These are phyloP conservation scores for Trichoderma gamsii DNA, from an alignment of 495 filamentous ascomycete genomes.

Conservation along the genomic window DNA sequence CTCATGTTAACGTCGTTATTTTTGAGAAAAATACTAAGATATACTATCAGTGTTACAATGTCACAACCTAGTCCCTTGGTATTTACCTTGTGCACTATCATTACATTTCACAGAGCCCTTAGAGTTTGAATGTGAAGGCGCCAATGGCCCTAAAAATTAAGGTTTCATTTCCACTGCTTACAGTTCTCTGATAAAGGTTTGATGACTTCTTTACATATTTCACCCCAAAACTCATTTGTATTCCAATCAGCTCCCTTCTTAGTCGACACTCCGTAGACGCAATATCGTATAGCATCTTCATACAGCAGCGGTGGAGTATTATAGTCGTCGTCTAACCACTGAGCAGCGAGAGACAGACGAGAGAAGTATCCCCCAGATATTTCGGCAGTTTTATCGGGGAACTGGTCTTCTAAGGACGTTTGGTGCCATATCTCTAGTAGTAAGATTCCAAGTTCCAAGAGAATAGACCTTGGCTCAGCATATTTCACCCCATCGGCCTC, in stretches of 20 bases:
- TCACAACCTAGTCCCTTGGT: too few relatives aligned
- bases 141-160: not conserved
- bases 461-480: slow-evolving; percentile 17
- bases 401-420: slow-evolving; percentile 19
- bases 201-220: slow-evolving; percentile 2
- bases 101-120: not conserved
- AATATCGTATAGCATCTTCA: not conserved
- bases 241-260: not conserved
- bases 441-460: slow-evolving; percentile 23
- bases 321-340: not conserved
- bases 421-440: slow-evolving; percentile 24
- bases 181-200: not conserved
- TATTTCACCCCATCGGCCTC: not conserved
- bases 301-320: not conserved
- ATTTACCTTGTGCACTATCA: not conserved
- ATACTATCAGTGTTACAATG: too few relatives aligned
- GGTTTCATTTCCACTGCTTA: not conserved
- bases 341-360: not conserved
- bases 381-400: not conserved
- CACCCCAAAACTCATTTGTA: not conserved
- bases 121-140: too few relatives aligned
- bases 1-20: too few relatives aligned
- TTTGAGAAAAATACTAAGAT: too few relatives aligned
- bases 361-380: not conserved
- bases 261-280: not conserved